A percentile compares a stretch with the other conserved stretches of the same genome.
Conservation (phyloP, 1,139 yeast genomes). For the Saccharomyces uvarum region DNA sequence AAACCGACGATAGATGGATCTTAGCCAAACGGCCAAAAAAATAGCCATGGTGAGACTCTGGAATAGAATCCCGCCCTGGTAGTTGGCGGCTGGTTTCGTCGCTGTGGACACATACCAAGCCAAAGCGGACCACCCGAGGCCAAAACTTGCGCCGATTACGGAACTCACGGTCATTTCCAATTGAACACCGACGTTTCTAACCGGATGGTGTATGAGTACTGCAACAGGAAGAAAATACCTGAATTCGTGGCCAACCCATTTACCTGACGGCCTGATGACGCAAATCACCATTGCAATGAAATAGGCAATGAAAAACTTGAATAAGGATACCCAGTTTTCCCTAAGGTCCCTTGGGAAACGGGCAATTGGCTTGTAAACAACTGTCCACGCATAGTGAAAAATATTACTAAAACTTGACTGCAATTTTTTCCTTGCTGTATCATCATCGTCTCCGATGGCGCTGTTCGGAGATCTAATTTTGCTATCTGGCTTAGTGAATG, state of each 20-base stretch:
- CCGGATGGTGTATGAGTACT: conserved; percentile 41
- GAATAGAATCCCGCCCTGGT: conserved; percentile 43
- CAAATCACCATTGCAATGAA: conserved; percentile 36
- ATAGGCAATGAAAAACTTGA: conserved; percentile 38
- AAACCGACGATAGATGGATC: conserved; percentile 36
- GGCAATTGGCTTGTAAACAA: neutral
- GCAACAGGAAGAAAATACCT: conserved; percentile 38
- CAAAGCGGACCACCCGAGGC: conserved; percentile 40
- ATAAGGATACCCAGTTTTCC: conserved; percentile 11
- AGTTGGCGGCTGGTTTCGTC: conserved; percentile 35
- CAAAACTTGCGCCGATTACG: conserved; percentile 41
- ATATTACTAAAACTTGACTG: neutral
- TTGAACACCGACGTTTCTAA: conserved; percentile 42
- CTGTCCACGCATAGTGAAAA: neutral
- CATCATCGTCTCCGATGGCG: conserved; percentile 3
- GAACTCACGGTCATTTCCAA: conserved; percentile 40
- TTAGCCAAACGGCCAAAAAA: conserved; percentile 36
- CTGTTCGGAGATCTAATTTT: conserved; percentile 1
- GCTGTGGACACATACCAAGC: conserved; percentile 38
- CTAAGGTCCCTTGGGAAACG: neutral
- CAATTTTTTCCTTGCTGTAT: neutral
- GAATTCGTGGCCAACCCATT: conserved; percentile 38
- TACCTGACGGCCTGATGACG: conserved; percentile 33
- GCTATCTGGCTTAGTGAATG: conserved; percentile 33
- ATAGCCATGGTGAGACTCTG: conserved; percentile 37